phyloP scores from a whole-genome alignment of 2,329 filamentous ascomycete genomes.

The Colletotrichum magnum region DNA sequence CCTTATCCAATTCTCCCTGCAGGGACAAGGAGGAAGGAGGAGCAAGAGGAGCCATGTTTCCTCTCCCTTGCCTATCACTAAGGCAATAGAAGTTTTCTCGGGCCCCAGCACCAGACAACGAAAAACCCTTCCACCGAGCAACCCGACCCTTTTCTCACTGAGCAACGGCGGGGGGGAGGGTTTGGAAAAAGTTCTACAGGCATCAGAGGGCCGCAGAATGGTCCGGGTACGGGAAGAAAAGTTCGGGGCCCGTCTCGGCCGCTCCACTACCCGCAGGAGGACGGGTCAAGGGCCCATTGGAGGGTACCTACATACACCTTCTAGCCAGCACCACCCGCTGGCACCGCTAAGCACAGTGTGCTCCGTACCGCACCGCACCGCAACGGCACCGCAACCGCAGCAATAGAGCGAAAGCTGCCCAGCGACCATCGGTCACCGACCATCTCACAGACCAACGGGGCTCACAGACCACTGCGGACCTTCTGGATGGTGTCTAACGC shows the following conservation, averaged over 20 bases:
- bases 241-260: constrained; percentile 3
- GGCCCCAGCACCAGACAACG: constrained; percentile 18
- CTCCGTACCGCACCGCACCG: neutral
- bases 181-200: constrained; percentile 16
- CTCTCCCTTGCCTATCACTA: neutral
- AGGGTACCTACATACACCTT: no score
- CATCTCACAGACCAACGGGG: constrained; percentile 13
- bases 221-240: constrained; percentile 19
- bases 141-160: constrained; percentile 32
- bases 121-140: constrained; percentile 37
- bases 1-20: constrained; percentile 15
- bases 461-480: constrained; percentile 37
- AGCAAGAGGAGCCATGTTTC: neutral
- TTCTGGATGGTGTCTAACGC: constrained; percentile 26
- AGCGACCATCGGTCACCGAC: constrained; percentile 34
- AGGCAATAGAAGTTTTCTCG: neutral
- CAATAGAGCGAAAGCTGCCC: constrained; percentile 14
- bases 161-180: constrained; percentile 22
- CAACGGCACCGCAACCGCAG: no score
- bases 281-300: no score
- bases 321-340: no score
- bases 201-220: constrained; percentile 10
- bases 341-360: neutral
- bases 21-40: neutral
- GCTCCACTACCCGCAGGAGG: constrained; percentile 15